Evolutionary conservation across 495 filamentous ascomycete genomes (phyloP), one percentile per base, ranked within the genome.

Genomic region (Podospora sp.): DNA sequence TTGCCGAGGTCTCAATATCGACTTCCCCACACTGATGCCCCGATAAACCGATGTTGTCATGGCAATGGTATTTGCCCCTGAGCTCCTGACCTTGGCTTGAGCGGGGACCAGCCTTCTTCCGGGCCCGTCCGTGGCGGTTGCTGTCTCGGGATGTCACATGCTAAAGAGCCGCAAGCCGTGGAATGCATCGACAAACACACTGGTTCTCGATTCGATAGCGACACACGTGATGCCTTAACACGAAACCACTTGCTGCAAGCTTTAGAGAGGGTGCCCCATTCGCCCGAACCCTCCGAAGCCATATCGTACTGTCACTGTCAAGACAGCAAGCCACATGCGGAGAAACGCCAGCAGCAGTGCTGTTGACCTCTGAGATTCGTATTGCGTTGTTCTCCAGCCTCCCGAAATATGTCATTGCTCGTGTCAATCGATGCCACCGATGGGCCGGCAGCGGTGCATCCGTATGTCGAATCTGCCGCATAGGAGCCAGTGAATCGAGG

Each of bases 31-130:
- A 4, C 33, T n/a, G 50, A 9, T 8, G 14, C 27, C 36, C 29
- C 63, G 26, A 46, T 56, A 14, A 26, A 49, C 8, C 27, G 0
- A 24, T 65, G 63, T 65, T 65, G 63, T 65, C 63, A 65, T 65
- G 52, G 33, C 63, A 58, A 65, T 50, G 52, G 6, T 0, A 5
- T 29, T 29, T 40, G 21, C 52, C 52, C 62, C 52, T 56, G 33
- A 57, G 9, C 25, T 35, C 63, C 52, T 24, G 49, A 61, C 2
- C 51, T 63, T 57, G 27, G n/a, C 62, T 16, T 40, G n/a, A 26
- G 40, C 26, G 51, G 51, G 52, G 63, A n/a, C 21, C 27, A 65
- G 52, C 51, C 63, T 52, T 50, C 29, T 26, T 22, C 61, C 46
- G 59, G 36, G 33, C 33, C 29, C 59, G 20, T 33, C 22, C 26